phyloP scores from a whole-genome alignment of 345 rosid genomes.

The Eucalyptus erythrocorys region DNA sequence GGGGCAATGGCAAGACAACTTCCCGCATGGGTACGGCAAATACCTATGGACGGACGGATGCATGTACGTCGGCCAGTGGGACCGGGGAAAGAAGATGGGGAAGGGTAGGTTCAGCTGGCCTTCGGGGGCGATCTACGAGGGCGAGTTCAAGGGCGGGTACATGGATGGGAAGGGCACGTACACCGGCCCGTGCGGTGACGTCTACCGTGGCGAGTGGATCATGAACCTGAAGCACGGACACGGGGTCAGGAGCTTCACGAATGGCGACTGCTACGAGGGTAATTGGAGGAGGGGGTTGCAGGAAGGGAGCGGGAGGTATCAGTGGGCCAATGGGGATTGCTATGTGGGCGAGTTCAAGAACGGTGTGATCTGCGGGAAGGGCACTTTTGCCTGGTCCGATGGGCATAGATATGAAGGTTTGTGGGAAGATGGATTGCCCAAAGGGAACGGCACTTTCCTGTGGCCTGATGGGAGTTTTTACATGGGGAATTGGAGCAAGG shows the following conservation, averaged over 20 bases:
- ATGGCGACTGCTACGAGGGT: slow-evolving; percentile 82
- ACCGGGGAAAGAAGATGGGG: slow-evolving; percentile 73
- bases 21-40: slow-evolving; percentile 81
- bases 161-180: slow-evolving; percentile 87
- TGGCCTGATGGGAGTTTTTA: slow-evolving; percentile 83
- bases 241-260: slow-evolving; percentile 43
- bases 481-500: slow-evolving; percentile 78
- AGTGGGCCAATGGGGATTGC: slow-evolving; percentile 47
- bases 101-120: slow-evolving; percentile 90
- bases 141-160: slow-evolving; percentile 83
- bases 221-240: slow-evolving; percentile 89
- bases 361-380: slow-evolving; percentile 55
- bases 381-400: slow-evolving; percentile 56
- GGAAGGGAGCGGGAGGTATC: slow-evolving; percentile 73
- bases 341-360: slow-evolving; percentile 78
- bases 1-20: slow-evolving; percentile 78
- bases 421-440: slow-evolving; percentile 86
- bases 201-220: slow-evolving; percentile 74
- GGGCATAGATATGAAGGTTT: slow-evolving; percentile 60
- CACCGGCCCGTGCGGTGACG: slow-evolving; percentile 43
- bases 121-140: slow-evolving; percentile 77
- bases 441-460: slow-evolving; percentile 59
- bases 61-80: slow-evolving; percentile 83
- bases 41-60: slow-evolving; percentile 92
- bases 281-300: slow-evolving; percentile 80